Evolutionary conservation across 495 filamentous ascomycete genomes (phyloP), one percentile per base, ranked within the genome.

Genomic region (Opeltia flavorubescens): DNA sequence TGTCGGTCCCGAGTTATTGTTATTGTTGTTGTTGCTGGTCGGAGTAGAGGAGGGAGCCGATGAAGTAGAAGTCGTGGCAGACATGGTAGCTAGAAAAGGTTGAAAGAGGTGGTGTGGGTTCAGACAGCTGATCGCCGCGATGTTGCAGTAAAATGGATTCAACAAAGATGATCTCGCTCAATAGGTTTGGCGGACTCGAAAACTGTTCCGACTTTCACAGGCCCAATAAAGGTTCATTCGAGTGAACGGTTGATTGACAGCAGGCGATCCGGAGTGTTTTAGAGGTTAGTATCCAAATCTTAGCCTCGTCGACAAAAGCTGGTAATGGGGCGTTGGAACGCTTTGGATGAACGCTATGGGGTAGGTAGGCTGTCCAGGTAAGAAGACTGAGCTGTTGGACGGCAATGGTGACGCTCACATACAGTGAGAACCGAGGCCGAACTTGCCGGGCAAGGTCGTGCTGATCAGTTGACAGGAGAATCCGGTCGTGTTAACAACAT

Each of bases 1-100:
- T n/a, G 84, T 87, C n/a, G 78, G 72, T 4, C 73, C 58, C 6
- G 15, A 17, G 34, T 36, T 36, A n/a, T 59, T 55, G 17, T 54
- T 53, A 39, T 56, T 49, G 17, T 48, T 56, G 35, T 43, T 47
- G 27, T 51, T 42, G 13, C 41, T 45, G 20, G n/a, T 50, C 5
- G 56, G 25, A 9, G 54, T 21, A 25, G 63, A 56, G 21, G 46
- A 35, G 21, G 60, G 47, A 1, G 61, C 50, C 28, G 58, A 48
- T 28, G 59, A 7, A 15, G 36, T 15, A 15, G 60, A 59, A 54
- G 43, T 18, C n/a, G 27, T 29, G 11, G 43, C 9, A 12, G 43
- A 45, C 43, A 26, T 18, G 17, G 43, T 15, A 7, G 36, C 8
- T 40, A 15, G 20, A 8, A 6, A 40, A 18, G 36, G 20, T 24